phyloP scores from a whole-genome alignment of 208 protist genomes.

The Acanthamoeba royreba region DNA sequence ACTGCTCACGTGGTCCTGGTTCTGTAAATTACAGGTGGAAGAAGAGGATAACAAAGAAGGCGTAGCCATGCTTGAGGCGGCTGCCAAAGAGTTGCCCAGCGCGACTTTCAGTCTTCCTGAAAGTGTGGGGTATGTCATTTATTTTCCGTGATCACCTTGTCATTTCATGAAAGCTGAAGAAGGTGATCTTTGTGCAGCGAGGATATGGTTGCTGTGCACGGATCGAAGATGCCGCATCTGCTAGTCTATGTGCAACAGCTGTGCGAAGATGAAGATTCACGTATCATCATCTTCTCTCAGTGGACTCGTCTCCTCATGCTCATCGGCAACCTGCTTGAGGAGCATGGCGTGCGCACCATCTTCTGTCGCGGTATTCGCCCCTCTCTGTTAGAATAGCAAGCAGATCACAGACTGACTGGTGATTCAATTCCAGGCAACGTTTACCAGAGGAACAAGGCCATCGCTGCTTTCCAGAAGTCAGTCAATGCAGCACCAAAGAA shows the following conservation, averaged over 20 bases:
- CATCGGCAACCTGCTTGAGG: background rate
- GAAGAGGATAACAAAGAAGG: background rate
- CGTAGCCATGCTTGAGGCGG: background rate
- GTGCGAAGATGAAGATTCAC: conserved; percentile 41
- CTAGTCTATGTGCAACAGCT: conserved; percentile 47
- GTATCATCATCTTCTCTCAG: conserved; percentile 49
- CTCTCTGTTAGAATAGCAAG: background rate
- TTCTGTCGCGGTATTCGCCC: background rate
- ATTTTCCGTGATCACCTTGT: background rate
- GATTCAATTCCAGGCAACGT: conserved; percentile 59
- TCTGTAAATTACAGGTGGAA: background rate
- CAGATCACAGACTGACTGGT: background rate
- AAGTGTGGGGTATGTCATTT: background rate
- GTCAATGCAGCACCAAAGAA: background rate
- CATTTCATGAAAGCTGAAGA: too few relatives aligned
- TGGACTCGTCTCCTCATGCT: background rate
- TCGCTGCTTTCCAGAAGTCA: conserved; percentile 51
- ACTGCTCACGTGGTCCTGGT: background rate
- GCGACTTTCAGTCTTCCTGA: background rate
- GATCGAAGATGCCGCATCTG: conserved; percentile 52
- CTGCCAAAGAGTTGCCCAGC: background rate
- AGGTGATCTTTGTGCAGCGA: too few relatives aligned
- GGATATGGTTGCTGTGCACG: background rate
- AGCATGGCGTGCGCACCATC: background rate
- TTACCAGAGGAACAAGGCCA: conserved; percentile 56